Evolutionary conservation across 495 filamentous ascomycete species (phyloP), one percentile per base, ranked within the genome.

Genomic region (Penicillium flavigenum): DNA sequence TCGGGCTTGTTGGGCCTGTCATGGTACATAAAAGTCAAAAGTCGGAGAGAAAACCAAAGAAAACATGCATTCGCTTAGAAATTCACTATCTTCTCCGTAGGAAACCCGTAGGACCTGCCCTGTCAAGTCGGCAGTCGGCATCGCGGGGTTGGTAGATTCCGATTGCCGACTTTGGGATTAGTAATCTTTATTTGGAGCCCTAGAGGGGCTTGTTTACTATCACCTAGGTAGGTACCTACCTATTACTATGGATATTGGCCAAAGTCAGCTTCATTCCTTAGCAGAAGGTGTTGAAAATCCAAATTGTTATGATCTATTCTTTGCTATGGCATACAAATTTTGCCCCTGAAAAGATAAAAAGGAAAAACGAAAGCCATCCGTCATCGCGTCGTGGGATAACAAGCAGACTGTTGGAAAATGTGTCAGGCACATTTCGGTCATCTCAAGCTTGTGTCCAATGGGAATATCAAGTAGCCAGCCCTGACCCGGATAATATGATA

Each of bases 361-460:
- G 17, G 7, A 36, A 16, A 38, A 38, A 38, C 0, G 10, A 16
- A 39, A 56, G 47, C 52, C 56, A 45, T 67, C 59, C 62, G 53
- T 64, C 62, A 52, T 65, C 52, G 58, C 44, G 48, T 62, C 57
- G 53, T 65, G 32, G 46, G 50, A 50, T 53, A 32, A 48, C 36
- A 51, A 29, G 49, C 36, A n/a, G n/a, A 51, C 20, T 20, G 49
- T 26, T 17, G 14, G 20, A 39, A 41, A 41, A 51, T 41, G 3
- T 39, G 16, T 2, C 6, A 36, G 5, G 34, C 14, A 38, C 34
- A 38, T 26, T 26, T 32, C 31, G 22, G 34, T 41, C 48, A 14
- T 39, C 34, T 41, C 31, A 27, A 32, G 27, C 29, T 39, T 42
- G 22, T 45, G 29, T 43, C 56, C 61, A 51, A 38, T 22, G 22